phyloP scores from a whole-genome alignment of 2,329 filamentous ascomycete genomes.

The Penicillium hesseltinei region DNA sequence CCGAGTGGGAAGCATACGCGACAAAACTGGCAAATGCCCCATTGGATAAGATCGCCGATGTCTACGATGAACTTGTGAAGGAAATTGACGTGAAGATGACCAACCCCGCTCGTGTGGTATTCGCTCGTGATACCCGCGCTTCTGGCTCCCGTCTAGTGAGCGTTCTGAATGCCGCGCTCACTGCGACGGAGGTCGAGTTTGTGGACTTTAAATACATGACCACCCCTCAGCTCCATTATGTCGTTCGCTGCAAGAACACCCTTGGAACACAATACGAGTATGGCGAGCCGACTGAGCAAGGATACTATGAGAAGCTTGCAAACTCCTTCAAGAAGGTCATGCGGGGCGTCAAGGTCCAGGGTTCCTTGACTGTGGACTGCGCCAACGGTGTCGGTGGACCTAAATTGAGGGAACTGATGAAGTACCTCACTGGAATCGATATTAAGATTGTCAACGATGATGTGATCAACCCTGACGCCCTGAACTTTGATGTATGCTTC shows the following conservation, averaged over 20 bases:
- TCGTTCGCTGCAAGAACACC: constrained; percentile 92
- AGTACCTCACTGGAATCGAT: constrained; percentile 73
- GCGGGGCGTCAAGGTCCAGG: constrained; percentile 69
- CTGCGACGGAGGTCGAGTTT: constrained; percentile 70
- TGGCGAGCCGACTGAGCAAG: constrained; percentile 81
- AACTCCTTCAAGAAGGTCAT: constrained; percentile 82
- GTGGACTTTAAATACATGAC: constrained; percentile 89
- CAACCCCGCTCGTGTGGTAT: constrained; percentile 75
- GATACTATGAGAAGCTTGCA: constrained; percentile 92
- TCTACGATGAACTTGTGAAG: constrained; percentile 72
- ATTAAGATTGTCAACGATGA: constrained; percentile 91
- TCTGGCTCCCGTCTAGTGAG: constrained; percentile 81
- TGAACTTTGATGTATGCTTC: constrained; percentile 76
- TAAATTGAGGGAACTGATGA: constrained; percentile 82
- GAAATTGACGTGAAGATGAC: constrained; percentile 72
- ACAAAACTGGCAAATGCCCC: constrained; percentile 85
- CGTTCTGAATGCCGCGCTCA: constrained; percentile 75
- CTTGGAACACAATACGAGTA: constrained; percentile 83
- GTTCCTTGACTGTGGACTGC: constrained; percentile 81
- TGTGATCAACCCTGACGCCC: constrained; percentile 79
- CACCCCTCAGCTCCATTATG: constrained; percentile 96
- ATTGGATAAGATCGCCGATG: constrained; percentile 70
- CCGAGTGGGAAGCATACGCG: constrained; percentile 86
- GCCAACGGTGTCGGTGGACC: constrained; percentile 96
- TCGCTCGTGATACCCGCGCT: constrained; percentile 87